Conservation (phyloP, 2,329 filamentous ascomycete species). For the Ramichloridium luteum region DNA sequence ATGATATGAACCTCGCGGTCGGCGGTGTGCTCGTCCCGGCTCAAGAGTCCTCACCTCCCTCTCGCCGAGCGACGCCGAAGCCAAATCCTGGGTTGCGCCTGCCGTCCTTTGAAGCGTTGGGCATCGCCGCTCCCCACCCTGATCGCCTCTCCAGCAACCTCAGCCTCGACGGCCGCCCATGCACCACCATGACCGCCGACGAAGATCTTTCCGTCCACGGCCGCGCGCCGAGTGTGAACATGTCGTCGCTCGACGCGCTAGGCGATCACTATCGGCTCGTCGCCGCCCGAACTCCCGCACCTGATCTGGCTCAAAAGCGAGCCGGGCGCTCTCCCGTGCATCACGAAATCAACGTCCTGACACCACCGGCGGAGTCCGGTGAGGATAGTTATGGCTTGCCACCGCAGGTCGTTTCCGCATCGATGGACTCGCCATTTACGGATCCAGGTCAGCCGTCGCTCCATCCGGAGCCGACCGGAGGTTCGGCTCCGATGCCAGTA, state of each 20-base stretch:
- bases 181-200: too few species aligned
- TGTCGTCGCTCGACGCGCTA: too few species aligned
- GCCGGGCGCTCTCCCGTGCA: too few species aligned
- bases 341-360: conserved; percentile 31
- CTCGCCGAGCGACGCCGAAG: conserved; percentile 7
- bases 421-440: conserved; percentile 29
- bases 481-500: too few species aligned
- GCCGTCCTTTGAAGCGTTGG: conserved; percentile 42
- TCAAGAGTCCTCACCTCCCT: conserved; percentile 4
- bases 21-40: conserved; percentile 19
- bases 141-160: conserved; percentile 23
- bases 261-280: too few species aligned
- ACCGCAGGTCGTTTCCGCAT: conserved; percentile 25
- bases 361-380: conserved; percentile 33
- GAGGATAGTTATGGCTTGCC: conserved; percentile 26
- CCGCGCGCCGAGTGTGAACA: too few species aligned
- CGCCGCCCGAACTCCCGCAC: conserved; percentile 4
- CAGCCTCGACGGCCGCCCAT: conserved; percentile 14
- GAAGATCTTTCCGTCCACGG: too few species aligned
- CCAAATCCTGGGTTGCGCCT: conserved; percentile 34
- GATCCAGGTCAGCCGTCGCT: too few species aligned
- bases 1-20: conserved; percentile 18
- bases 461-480: too few species aligned
- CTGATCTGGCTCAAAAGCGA: too few species aligned
- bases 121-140: conserved; percentile 37